phyloP scores from a whole-genome alignment of 2,329 filamentous ascomycete genomes.

The Aspergillus vadensis region DNA sequence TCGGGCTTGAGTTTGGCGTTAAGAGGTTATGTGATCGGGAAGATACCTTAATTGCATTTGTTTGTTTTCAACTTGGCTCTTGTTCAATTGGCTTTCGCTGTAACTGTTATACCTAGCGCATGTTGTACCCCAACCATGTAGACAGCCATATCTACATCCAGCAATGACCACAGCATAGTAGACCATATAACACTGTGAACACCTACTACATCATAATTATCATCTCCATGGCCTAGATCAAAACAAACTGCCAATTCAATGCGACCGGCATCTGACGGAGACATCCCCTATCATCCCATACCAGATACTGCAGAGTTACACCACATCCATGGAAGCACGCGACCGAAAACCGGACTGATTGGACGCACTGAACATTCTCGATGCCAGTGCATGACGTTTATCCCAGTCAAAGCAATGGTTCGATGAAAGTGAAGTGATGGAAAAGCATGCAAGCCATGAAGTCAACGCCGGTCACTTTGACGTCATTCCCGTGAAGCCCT shows the following conservation, averaged over 20 bases:
- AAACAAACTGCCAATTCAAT: background rate
- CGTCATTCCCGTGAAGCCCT: conserved; percentile 18
- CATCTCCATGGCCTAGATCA: background rate
- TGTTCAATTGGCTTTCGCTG: background rate
- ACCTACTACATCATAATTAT: background rate
- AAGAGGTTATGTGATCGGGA: background rate
- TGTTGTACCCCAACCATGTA: background rate
- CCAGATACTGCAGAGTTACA: background rate
- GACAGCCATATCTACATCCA: background rate
- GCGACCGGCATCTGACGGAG: no score
- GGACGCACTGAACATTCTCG: background rate
- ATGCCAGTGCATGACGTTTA: background rate
- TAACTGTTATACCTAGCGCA: no score
- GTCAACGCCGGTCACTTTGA: conserved; percentile 23
- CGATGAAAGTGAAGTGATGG: background rate
- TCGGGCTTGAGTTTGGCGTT: conserved; percentile 2
- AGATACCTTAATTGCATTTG: conserved; percentile 2
- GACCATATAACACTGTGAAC: background rate
- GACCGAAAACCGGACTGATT: background rate
- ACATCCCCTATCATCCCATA: background rate
- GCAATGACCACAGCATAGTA: background rate
- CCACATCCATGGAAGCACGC: background rate
- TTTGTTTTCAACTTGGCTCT: background rate
- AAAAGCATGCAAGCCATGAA: conserved; percentile 12
- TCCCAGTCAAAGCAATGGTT: no score